Evolutionary conservation across 768 basidiomycete genomes (phyloP), one percentile per base, ranked within the genome.

Genomic region (Termitomyces sp.): DNA sequence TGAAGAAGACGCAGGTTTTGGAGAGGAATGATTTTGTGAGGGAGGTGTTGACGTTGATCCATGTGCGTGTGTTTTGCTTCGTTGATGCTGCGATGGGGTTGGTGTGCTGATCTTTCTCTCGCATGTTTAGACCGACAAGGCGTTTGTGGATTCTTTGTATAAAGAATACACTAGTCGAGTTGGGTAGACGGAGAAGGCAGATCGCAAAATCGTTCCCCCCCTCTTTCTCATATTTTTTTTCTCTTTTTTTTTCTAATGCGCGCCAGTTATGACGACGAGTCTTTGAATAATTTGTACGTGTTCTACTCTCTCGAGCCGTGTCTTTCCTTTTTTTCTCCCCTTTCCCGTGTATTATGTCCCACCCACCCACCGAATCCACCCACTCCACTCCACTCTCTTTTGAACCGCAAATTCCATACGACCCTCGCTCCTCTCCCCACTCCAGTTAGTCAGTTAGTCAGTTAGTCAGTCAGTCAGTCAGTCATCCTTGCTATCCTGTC

Each of bases 111-210:
- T 60, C 24, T 33, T 48, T n/a, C 29, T n/a, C 36, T 36, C 36
- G 36, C 5, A 10, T n/a, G 48, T 28, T 28, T 63, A 89, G 87
- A 87, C 80, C 54, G 83, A 89, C 72, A 77, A 81, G 62, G 70
- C 75, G 16, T 90, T 89, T 63, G 85, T 85, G 58, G 85, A 90
- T 61, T 70, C 73, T 39, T 75, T 87, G 47, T 86, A 77, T 73
- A 75, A 73, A 57, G 79, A 82, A 45, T 88, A 86, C 58, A 69
- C 64, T 29, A 64, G 58, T 53, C 61, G 65, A 46, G 39, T 65
- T 57, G 60, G 50, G 16, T 65, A 62, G 46, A 33, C 20, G 34
- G 26, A 26, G 15, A 22, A 34, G 20, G 22, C 33, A 50, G 10
- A 49, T 5, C 5, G 13, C 36, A 9, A 47, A 33, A 36, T 51